Evolutionary conservation across 345 rosid genomes (phyloP), one percentile per base, ranked within the genome.

Genomic region (Zanthoxylum bungeanum): DNA sequence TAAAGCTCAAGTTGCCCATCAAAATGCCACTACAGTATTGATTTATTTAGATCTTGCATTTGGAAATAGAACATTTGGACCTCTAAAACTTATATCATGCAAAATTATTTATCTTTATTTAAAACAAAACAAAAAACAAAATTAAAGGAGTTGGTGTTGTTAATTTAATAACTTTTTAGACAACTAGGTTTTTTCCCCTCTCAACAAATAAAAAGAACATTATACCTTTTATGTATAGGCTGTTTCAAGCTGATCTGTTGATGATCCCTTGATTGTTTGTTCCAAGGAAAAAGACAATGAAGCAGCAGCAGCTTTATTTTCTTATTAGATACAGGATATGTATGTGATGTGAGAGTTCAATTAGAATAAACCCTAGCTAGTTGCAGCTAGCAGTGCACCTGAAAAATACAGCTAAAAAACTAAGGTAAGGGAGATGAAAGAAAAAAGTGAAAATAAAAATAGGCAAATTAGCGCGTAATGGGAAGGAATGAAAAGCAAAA

Each of bases 381-480:
- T 47, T 71, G 82, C 72, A 73, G 78, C n/a, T n/a, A n/a, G n/a
- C 49, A 14, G 49, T 34, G 42, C 40, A 30, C 66, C 83, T 76
- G 80, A 75, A 80, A 69, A 69, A 60, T 21, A 62, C 83, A 76
- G 80, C 70, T 71, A 72, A 46, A 53, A 70, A 65, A 77, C 63
- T n/a, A n/a, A n/a, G n/a, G 55, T 25, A 2, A 69, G 68, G 74
- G 49, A 10, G 33, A 63, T 21, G 39, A 60, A 37, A 24, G 70
- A 31, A 67, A n/a, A n/a, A 27, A 60, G n/a, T n/a, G n/a, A n/a
- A n/a, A n/a, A n/a, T n/a, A 63, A 42, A 65, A 63, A 64, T 76
- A 51, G 80, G 81, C 85, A 81, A 78, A 75, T n/a, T 75, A 69
- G 82, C 78, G 72, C 72, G 78, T 77, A 71, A 73, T 63, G 80